These are phyloP conservation scores for Lolium perenne DNA, from an alignment of 176 grass and related monocot genomes.

Conservation along the genomic window DNA sequence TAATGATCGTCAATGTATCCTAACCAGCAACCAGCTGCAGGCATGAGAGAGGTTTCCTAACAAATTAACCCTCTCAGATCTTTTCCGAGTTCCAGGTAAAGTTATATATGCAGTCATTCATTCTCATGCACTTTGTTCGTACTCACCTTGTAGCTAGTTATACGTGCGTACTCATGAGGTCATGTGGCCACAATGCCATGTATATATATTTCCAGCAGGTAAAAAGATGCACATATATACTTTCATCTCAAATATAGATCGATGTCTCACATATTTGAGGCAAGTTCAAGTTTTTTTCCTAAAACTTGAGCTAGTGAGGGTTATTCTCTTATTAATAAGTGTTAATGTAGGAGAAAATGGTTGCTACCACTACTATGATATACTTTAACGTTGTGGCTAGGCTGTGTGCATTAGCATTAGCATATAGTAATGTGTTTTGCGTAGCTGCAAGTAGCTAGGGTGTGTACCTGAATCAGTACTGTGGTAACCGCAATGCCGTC, in stretches of 20 bases:
- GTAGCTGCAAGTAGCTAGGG: background rate
- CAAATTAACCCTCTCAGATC: background rate
- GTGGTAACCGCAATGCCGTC: slow-evolving; percentile 9
- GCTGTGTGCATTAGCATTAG: background rate
- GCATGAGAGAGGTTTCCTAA: background rate
- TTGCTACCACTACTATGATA: background rate
- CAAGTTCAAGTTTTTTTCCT: background rate
- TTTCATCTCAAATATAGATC: background rate
- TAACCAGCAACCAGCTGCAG: background rate
- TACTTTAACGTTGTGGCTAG: background rate
- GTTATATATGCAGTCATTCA: background rate
- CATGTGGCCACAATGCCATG: background rate
- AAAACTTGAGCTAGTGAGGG: background rate
- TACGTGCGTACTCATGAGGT: too few species aligned
- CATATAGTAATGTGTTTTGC: background rate
- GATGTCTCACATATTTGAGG: background rate
- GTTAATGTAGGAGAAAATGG: background rate
- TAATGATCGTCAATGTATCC: background rate
- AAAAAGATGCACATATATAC: background rate
- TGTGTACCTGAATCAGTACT: background rate
- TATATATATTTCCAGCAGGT: background rate
- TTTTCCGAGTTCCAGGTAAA: background rate
- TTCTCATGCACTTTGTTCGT: background rate
- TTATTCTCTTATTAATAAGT: background rate
- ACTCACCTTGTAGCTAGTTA: background rate